Evolutionary conservation across 1,139 yeast species (phyloP), one percentile per base, ranked within the genome.

Genomic region (Pichia cactophila): DNA sequence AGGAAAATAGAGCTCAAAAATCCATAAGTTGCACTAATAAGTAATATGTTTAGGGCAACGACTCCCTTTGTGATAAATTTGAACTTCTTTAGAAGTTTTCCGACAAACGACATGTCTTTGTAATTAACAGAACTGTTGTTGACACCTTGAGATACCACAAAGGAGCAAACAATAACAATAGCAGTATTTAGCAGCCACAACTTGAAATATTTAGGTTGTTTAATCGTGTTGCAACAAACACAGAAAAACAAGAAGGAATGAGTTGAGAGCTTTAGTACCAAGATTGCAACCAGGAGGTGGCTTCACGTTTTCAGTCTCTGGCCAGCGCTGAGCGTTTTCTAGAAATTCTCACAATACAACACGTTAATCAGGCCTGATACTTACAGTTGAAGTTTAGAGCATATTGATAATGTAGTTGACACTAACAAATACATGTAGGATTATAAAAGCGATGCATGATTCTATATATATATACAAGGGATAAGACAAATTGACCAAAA

Each of bases 21-120:
- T 47, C 96, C 95, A 58, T 83, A 83, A 11, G 81, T 55, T 2
- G 89, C 89, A 65, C 86, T 77, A 0, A 79, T 69, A n/a, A 76
- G 62, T 45, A 84, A 66, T 35, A 81, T 65, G 2, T 74, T 55
- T 2, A 81, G 74, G 43, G 81, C 83, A 6, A 80, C 65, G 1
- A 73, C 59, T 3, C 83, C 74, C 62, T 81, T 83, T 48, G 72
- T 57, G 61, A 75, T 77, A 64, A 79, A 84, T 59, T 78, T 78
- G 46, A 74, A 5, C 20, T 50, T 51, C 41, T 59, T 61, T 5
- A 53, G 53, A 5, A 55, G 40, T 6, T 57, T 59, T 31, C 60
- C 59, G 26, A 69, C 45, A 48, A 63, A 54, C 11, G 53, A 16
- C 53, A 50, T 50, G 8, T 55, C 44, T 54, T 47, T 12, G 41